Percentiles rank a stretch among this genome's conserved stretches.
Evolutionary conservation across 192 early-diverging fungal species (phyloP).

Genomic region (Coemansia sp.): DNA sequence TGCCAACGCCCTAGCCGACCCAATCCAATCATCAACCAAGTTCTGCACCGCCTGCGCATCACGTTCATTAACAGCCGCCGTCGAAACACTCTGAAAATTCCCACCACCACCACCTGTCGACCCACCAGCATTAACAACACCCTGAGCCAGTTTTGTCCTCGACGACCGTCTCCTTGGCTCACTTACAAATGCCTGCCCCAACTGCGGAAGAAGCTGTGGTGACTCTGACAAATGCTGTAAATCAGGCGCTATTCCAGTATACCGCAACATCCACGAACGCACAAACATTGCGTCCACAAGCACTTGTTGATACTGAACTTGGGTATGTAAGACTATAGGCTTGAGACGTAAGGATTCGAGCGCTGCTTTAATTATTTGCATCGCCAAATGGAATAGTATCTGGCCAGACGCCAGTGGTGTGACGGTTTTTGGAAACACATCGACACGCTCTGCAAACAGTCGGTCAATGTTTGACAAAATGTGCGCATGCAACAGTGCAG

Average conservation of each 20-base stretch:
- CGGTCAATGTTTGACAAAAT: slow-evolving; percentile 54
- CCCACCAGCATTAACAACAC: not conserved
- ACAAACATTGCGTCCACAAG: slow-evolving; percentile 43
- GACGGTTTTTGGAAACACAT: slow-evolving; percentile 39
- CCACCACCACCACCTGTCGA: not conserved
- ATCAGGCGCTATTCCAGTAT: slow-evolving; percentile 38
- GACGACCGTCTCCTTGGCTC: slow-evolving; percentile 13
- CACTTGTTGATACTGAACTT: slow-evolving; percentile 26
- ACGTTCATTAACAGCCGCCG: slow-evolving; percentile 23
- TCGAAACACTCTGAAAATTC: not conserved
- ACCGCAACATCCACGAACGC: slow-evolving; percentile 42
- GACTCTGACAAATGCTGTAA: slow-evolving; percentile 8
- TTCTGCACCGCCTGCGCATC: slow-evolving; percentile 38
- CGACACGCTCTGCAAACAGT: slow-evolving; percentile 54
- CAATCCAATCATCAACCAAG: slow-evolving; percentile 46
- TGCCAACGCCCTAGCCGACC: slow-evolving; percentile 31
- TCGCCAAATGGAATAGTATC: slow-evolving; percentile 39
- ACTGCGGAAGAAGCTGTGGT: slow-evolving; percentile 2
- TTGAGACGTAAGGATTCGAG: slow-evolving; percentile 30
- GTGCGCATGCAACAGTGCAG: slow-evolving; percentile 30
- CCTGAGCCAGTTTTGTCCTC: not conserved
- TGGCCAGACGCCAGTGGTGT: slow-evolving; percentile 30
- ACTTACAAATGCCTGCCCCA: slow-evolving; percentile 3
- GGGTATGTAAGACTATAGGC: slow-evolving; percentile 12
- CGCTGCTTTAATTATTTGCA: slow-evolving; percentile 49